Conservation (phyloP, 2,329 filamentous ascomycete genomes). For the Ascochyta koolunga region DNA sequence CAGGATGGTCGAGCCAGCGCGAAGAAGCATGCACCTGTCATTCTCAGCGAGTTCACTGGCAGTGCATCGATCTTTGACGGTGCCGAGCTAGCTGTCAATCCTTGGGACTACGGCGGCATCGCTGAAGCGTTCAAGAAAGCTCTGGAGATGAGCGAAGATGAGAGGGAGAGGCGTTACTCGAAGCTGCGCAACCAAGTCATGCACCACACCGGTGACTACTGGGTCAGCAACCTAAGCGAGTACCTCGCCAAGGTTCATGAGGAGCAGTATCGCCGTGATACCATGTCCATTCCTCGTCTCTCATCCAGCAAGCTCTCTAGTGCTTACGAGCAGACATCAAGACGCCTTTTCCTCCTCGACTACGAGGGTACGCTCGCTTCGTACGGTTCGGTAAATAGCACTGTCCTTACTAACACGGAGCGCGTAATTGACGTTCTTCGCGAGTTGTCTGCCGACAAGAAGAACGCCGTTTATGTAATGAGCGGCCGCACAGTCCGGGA, state of each 20-base stretch:
- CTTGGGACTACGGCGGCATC: conserved; percentile 91
- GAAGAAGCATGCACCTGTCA: conserved; percentile 86
- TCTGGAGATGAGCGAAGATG: conserved; percentile 76
- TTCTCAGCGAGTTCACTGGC: conserved; percentile 93
- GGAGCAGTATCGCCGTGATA: conserved; percentile 83
- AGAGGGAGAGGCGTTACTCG: conserved; percentile 77
- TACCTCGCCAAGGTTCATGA: conserved; percentile 78
- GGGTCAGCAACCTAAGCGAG: conserved; percentile 78
- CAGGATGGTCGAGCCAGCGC: conserved; percentile 77
- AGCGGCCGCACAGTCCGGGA: conserved; percentile 86
- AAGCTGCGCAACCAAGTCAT: conserved; percentile 75
- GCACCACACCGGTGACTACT: conserved; percentile 82
- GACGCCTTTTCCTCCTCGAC: conserved; percentile 85
- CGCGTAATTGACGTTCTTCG: conserved; percentile 82
- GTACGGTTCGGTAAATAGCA: conserved; percentile 82
- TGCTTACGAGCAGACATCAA: conserved; percentile 69
- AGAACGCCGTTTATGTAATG: conserved; percentile 93
- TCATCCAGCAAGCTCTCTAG: conserved; percentile 69
- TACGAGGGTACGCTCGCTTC: conserved; percentile 92
- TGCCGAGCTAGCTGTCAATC: conserved; percentile 85
- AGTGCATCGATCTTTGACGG: conserved; percentile 84
- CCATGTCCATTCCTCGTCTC: conserved; percentile 83
- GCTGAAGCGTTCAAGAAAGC: conserved; percentile 84
- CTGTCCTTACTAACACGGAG: conserved; percentile 85
- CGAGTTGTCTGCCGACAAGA: conserved; percentile 78